These are phyloP conservation scores for Stentor roeselii DNA, from an alignment of 73 alveolate species.

Conservation along the genomic window DNA sequence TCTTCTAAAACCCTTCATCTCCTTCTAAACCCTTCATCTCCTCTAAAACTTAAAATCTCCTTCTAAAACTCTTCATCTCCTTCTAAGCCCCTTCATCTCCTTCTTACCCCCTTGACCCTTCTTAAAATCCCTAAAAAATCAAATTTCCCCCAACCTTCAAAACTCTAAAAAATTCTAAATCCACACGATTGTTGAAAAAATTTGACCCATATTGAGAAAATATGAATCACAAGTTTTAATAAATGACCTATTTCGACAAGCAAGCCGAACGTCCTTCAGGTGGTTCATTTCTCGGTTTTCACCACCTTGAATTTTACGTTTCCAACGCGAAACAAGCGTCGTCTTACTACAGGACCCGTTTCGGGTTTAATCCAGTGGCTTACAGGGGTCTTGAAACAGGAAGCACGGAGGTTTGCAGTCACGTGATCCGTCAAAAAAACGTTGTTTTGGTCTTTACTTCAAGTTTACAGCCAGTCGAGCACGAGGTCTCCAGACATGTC, in stretches of 20 bases:
- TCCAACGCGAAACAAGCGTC: conserved; percentile 90
- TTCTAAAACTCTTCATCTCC: too few relatives aligned
- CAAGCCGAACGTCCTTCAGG: conserved; percentile 60
- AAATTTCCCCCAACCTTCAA: too few relatives aligned
- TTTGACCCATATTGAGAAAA: too few relatives aligned
- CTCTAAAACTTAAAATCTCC: too few relatives aligned
- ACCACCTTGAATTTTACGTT: conserved; percentile 77
- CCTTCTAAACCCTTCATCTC: too few relatives aligned
- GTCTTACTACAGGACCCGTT: conserved; percentile 64
- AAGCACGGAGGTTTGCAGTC: conserved; percentile 53
- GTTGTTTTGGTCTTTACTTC: conserved; percentile 67
- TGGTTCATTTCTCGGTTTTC: conserved; percentile 77
- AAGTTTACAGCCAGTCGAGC: conserved; percentile 61
- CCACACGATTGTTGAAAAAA: too few relatives aligned
- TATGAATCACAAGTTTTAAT: neutral
- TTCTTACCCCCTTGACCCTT: too few relatives aligned
- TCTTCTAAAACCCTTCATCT: too few relatives aligned
- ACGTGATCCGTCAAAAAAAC: conserved; percentile 61
- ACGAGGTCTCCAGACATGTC: conserved; percentile 54
- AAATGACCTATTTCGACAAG: conserved; percentile 28
- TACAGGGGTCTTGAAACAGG: conserved; percentile 80
- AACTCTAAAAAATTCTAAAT: too few relatives aligned
- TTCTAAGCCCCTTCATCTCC: too few relatives aligned
- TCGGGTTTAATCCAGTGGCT: conserved; percentile 50
- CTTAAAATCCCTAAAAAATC: too few relatives aligned